Conservation (phyloP, 208 protist genomes). For the Balamuthia mandrillaris region DNA sequence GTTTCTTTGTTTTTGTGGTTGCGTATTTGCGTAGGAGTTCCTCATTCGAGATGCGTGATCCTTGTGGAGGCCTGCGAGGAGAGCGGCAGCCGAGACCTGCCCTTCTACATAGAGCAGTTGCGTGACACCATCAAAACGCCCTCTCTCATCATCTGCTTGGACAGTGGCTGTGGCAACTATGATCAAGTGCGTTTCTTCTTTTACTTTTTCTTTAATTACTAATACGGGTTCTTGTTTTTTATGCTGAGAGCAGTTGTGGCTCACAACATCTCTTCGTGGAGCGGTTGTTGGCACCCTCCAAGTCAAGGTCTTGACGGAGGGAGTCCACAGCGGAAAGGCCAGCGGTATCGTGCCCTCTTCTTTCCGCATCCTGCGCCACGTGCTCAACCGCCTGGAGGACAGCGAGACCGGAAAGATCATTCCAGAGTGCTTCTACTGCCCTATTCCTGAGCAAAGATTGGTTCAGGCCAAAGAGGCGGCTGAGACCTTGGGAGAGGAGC, state of each 20-base stretch:
- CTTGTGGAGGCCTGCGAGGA: slow-evolving; percentile 61
- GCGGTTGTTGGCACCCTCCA: neutral
- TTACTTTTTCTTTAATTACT: neutral
- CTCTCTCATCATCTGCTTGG: slow-evolving; percentile 85
- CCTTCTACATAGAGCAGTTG: slow-evolving; percentile 48
- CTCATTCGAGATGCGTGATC: slow-evolving; percentile 50
- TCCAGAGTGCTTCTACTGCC: slow-evolving; percentile 76
- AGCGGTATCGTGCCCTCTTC: slow-evolving; percentile 89
- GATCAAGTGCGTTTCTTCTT: slow-evolving; percentile 63
- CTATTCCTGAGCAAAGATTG: slow-evolving; percentile 79
- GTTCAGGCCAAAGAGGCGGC: slow-evolving; percentile 60
- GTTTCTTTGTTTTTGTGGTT: neutral
- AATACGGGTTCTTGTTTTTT: neutral
- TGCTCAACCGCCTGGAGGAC: slow-evolving; percentile 90
- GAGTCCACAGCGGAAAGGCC: slow-evolving; percentile 23
- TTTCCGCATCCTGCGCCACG: slow-evolving; percentile 83
- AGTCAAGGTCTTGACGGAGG: slow-evolving; percentile 25
- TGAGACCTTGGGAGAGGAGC: slow-evolving; percentile 50
- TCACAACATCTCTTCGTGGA: slow-evolving; percentile 69
- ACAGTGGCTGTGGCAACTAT: slow-evolving; percentile 89
- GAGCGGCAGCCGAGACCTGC: slow-evolving; percentile 46
- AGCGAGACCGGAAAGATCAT: slow-evolving; percentile 82
- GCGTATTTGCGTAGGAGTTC: slow-evolving; percentile 2
- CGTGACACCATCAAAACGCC: slow-evolving; percentile 29
- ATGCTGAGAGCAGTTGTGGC: slow-evolving; percentile 71